These are phyloP conservation scores for Orobanche coerulescens DNA, from an alignment of 257 asterid species.

Conservation along the genomic window DNA sequence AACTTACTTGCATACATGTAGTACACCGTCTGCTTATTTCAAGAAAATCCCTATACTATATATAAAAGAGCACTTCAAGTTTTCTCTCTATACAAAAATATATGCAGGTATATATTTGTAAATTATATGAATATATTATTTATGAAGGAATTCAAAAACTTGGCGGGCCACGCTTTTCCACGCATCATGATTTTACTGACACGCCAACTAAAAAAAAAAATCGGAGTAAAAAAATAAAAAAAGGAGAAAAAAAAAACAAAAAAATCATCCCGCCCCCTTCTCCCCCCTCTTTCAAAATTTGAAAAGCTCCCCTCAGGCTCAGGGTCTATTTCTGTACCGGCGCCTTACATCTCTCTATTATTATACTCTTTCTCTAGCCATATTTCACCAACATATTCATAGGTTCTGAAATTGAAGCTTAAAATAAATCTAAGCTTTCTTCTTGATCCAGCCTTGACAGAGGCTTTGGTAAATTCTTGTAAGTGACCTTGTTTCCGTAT, in stretches of 20 bases:
- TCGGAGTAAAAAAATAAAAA: no score
- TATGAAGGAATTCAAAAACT: constrained; percentile 27
- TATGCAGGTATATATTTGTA: no score
- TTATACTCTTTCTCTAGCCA: background rate
- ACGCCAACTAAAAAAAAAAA: background rate
- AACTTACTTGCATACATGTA: no score
- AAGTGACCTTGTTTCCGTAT: constrained; percentile 23
- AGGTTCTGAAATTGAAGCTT: constrained; percentile 16
- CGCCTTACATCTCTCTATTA: background rate
- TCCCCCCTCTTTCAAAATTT: constrained; percentile 32
- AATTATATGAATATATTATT: no score
- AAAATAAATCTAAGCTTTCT: constrained; percentile 3
- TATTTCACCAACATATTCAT: background rate
- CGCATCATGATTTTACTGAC: constrained; percentile 14
- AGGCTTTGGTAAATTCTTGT: constrained; percentile 10
- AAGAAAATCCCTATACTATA: no score
- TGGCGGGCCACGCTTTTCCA: constrained; percentile 33
- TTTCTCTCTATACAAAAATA: no score
- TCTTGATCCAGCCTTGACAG: background rate
- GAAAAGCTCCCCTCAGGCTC: constrained; percentile 28
- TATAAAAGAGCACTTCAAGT: no score
- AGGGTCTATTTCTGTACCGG: constrained; percentile 20
- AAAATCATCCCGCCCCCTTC: background rate
- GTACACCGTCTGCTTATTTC: no score
- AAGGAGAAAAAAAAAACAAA: background rate